Evolutionary conservation across 148 eudicot species (phyloP), one percentile per base, ranked within the genome.

Genomic region (Fagopyrum tataricum): DNA sequence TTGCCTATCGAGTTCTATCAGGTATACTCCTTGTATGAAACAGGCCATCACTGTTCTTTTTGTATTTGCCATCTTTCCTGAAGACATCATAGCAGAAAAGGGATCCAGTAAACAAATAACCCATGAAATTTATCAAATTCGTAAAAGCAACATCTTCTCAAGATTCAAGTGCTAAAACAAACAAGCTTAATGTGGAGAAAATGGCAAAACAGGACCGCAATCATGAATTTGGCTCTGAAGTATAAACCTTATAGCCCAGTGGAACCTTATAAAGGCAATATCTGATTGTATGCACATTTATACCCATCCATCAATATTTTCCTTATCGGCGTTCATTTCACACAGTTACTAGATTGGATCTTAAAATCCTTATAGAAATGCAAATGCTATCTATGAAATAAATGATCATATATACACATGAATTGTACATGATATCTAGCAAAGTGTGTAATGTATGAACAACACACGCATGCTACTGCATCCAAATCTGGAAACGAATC

Each of bases 41-140:
- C 98, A 95, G 43, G 98, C 93, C 74, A 95, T 87, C 3, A 95
- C 93, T 15, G 92, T 91, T 82, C 98, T 90, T 76, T 76, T 90
- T 95, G 78, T 91, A 90, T 58, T 95, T 95, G 0, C 82, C 91
- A 76, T 95, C 87, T 81, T 87, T 91, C 98, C 98, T 95, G 85
- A 73, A 71, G 7, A 49, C 42, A 55, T 6, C 5, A 71, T 2
- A 71, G 11, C 31, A 73, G 20, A 14, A n/a, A 64, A 64, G 44
- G 43, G 42, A 64, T 31, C 69, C 37, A 31, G 2, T 3, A 31
- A 31, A 31, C 37, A 31, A 31, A 31, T 31, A 2, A 31, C 37
- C 37, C 37, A 31, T 31, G 37, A 31, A 31, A 31, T 31, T 31
- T 31, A 31, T 31, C 37, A 31, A 31, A 31, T 1, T 31, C 37